Evolutionary conservation across 1,284 basidiomycete species (phyloP), one percentile per base, ranked within the genome.

Genomic region (Pascua guehoae): DNA sequence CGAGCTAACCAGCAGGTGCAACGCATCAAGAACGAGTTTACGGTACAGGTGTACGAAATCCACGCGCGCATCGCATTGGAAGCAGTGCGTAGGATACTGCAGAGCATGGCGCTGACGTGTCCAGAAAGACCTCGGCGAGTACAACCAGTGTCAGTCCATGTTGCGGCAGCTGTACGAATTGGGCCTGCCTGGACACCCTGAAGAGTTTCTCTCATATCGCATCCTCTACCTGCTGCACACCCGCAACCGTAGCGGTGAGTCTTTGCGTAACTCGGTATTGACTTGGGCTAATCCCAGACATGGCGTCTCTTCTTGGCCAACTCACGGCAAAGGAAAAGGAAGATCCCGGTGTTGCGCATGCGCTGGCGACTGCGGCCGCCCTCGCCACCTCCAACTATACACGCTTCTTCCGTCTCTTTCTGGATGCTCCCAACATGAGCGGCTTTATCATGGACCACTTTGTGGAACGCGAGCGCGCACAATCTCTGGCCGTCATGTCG

Each of bases 361-460:
- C 96, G 46, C 83, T 98, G 59, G 81, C 82, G 53, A 92, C 98
- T 56, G 91, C 94, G 70, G 85, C 88, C 41, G 88, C 93, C 32
- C 78, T 94, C 58, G 86, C 92, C 47, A 89, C 89, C 73, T 91
- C 90, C 71, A 98, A 98, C 77, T 98, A 98, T 78, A 88, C 91
- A 78, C 83, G 85, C 48, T 85, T 99, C 67, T 98, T 98, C 80
- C 83, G 85, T 62, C 80, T 94, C 50, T 98, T 91, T 78, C 69
- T 85, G 64, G 81, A 82, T 58, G 90, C 92, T 46, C 94, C 94
- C 44, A 95, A 95, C 74, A 98, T 98, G 96, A 91, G 92, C 51
- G 93, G 86, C 56, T 98, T 98, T 77, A 92, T 99, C 71, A 96
- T 98, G 91, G 95, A 98, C 77, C 93, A 98, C 76, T 97, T 98